A percentile compares a stretch with the other conserved stretches of the same genome.
Evolutionary conservation across 1,139 yeast genomes (phyloP).

Genomic region (Magnusiomyces suaveolens): DNA sequence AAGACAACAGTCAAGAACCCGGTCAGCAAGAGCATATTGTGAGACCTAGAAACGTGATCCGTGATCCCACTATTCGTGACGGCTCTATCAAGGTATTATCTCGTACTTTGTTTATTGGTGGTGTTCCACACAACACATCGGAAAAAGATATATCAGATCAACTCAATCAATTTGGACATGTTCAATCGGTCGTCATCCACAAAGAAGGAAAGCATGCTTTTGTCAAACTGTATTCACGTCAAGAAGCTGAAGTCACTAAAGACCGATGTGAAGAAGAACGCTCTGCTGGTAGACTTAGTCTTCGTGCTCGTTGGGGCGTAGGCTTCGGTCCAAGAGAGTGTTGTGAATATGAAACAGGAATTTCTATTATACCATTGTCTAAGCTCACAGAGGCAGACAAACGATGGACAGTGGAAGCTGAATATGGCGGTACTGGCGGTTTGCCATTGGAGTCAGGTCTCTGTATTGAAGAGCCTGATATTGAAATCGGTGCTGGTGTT

Average conservation of each 20-base stretch:
- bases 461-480: conserved; percentile 93
- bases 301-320: conserved; percentile 94
- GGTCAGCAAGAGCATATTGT: background rate
- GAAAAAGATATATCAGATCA: conserved; percentile 52
- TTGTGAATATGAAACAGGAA: conserved; percentile 87
- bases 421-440: conserved; percentile 97
- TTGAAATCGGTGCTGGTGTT: conserved; percentile 89
- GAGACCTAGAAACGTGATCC: conserved; percentile 52
- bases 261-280: conserved; percentile 42
- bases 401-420: conserved; percentile 81
- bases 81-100: conserved; percentile 77
- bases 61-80: conserved; percentile 63
- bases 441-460: conserved; percentile 71
- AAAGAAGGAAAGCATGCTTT: conserved; percentile 90
- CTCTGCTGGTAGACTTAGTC: conserved; percentile 43
- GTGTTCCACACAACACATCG: conserved; percentile 76
- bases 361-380: conserved; percentile 73
- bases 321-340: conserved; percentile 99
- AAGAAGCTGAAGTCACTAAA: conserved; percentile 74
- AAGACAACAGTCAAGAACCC: background rate
- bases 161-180: conserved; percentile 85
- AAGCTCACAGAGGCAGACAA: conserved; percentile 90
- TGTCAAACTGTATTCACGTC: conserved; percentile 90
- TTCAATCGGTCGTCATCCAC: conserved; percentile 81
- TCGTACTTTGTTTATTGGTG: conserved; percentile 89